Conservation (phyloP, 768 basidiomycete genomes). For the Favolaschia claudopus region DNA sequence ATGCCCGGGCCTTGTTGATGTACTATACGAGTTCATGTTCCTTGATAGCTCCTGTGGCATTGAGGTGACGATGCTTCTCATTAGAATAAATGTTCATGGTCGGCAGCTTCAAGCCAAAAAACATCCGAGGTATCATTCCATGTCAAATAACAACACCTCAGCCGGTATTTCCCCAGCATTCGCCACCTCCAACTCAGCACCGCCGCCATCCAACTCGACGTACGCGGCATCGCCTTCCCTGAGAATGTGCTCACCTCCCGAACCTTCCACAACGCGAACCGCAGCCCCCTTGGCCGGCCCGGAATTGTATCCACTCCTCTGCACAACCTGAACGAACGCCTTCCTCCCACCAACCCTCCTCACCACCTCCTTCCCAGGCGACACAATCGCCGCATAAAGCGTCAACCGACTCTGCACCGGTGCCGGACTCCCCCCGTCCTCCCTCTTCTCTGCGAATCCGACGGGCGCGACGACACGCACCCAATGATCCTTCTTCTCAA, state of each 20-base stretch:
- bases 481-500: conserved; percentile 78
- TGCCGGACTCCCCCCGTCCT: conserved; percentile 72
- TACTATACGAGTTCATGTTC: too few relatives aligned
- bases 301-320: conserved; percentile 82
- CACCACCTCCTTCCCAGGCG: conserved; percentile 57
- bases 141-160: conserved; percentile 86
- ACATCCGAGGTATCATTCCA: conserved; percentile 57
- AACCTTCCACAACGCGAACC: conserved; percentile 56
- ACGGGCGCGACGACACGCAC: conserved; percentile 80
- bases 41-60: too few relatives aligned
- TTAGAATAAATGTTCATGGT: too few relatives aligned
- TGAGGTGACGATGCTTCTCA: too few relatives aligned
- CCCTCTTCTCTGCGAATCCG: conserved; percentile 59
- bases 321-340: conserved; percentile 86
- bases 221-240: conserved; percentile 91
- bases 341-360: conserved; percentile 62
- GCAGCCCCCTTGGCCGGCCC: conserved; percentile 61
- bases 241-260: conserved; percentile 56
- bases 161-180: conserved; percentile 72
- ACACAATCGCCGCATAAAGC: conserved; percentile 78
- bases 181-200: conserved; percentile 48
- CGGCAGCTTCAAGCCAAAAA: too few relatives aligned
- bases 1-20: too few relatives aligned
- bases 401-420: conserved; percentile 76
- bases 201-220: conserved; percentile 64